Conservation (phyloP, 768 basidiomycete species). For the Phanerochaete sordida region DNA sequence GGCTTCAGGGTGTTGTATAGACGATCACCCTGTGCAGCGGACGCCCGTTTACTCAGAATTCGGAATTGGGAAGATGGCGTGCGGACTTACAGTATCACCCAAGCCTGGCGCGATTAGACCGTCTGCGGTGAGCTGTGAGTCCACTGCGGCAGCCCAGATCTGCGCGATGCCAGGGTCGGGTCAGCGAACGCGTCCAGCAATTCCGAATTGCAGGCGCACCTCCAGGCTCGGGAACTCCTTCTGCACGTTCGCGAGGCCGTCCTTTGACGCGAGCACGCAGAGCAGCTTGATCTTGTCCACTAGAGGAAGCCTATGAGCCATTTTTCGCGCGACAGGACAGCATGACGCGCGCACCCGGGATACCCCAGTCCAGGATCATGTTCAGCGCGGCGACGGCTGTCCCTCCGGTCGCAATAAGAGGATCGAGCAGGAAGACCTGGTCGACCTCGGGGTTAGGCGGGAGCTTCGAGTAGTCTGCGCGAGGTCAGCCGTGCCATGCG, state of each 20-base stretch:
- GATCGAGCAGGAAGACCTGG: conserved; percentile 84
- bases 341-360: conserved; percentile 42
- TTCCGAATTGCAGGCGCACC: conserved; percentile 35
- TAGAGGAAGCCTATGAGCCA: conserved; percentile 20
- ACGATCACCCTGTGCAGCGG: conserved; percentile 65
- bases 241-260: conserved; percentile 68
- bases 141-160: conserved; percentile 88
- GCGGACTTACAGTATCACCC: conserved; percentile 74
- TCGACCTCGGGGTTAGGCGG: conserved; percentile 76
- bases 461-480: conserved; percentile 84
- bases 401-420: conserved; percentile 91
- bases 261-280: conserved; percentile 72
- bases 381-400: conserved; percentile 84
- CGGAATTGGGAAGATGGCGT: not conserved
- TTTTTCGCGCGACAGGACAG: not conserved
- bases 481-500: not conserved
- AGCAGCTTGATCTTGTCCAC: conserved; percentile 78
- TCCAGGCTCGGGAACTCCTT: conserved; percentile 74
- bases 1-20: conserved; percentile 65
- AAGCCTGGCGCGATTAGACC: conserved; percentile 89
- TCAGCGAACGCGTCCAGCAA: conserved; percentile 3
- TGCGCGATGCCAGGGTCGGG: conserved; percentile 27
- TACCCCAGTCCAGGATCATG: conserved; percentile 86
- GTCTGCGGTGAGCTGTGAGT: conserved; percentile 62
- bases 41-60: not conserved